Percentiles rank a stretch among this genome's conserved stretches.
phyloP scores from a whole-genome alignment of 352 stramenopile species.

The Elongisporangium prolatum region DNA sequence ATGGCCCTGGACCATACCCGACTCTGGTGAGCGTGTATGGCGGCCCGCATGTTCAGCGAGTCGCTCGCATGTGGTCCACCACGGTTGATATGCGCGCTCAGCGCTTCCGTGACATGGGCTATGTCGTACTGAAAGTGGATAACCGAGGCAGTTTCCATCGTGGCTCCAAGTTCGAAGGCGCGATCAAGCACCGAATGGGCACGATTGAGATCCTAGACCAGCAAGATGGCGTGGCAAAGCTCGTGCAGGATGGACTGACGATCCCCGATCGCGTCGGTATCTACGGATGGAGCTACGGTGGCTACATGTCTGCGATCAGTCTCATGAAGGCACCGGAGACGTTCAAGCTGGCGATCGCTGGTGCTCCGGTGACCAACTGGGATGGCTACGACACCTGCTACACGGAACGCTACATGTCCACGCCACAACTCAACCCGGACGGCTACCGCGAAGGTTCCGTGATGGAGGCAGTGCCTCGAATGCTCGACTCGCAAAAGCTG shows the following conservation, averaged over 20 bases:
- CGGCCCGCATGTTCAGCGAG: conserved; percentile 95
- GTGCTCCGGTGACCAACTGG: conserved; percentile 96
- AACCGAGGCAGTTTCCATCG: conserved; percentile 93
- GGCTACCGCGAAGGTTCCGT: conserved; percentile 90
- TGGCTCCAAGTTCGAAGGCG: conserved; percentile 91
- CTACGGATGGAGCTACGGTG: conserved; percentile 98
- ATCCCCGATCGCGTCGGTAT: conserved; percentile 89
- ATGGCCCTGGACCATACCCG: conserved; percentile 92
- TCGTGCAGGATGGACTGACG: conserved; percentile 85
- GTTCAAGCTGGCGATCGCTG: conserved; percentile 94
- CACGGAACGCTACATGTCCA: conserved; percentile 97
- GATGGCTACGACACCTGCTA: conserved; percentile 99
- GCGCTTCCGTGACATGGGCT: conserved; percentile 90
- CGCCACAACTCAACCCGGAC: conserved; percentile 88
- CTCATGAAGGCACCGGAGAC: conserved; percentile 94
- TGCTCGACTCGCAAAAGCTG: conserved; percentile 87
- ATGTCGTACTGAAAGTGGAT: conserved; percentile 95
- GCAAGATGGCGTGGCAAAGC: conserved; percentile 69
- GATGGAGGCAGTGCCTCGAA: conserved; percentile 91
- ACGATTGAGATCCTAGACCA: conserved; percentile 89
- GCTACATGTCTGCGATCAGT: conserved; percentile 96
- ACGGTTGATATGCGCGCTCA: conserved; percentile 94
- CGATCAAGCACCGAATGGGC: conserved; percentile 92
- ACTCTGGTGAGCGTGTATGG: conserved; percentile 96
- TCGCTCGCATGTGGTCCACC: conserved; percentile 88